Evolutionary conservation across 306 rosid species (phyloP).

Genomic region (Urtica urens): DNA sequence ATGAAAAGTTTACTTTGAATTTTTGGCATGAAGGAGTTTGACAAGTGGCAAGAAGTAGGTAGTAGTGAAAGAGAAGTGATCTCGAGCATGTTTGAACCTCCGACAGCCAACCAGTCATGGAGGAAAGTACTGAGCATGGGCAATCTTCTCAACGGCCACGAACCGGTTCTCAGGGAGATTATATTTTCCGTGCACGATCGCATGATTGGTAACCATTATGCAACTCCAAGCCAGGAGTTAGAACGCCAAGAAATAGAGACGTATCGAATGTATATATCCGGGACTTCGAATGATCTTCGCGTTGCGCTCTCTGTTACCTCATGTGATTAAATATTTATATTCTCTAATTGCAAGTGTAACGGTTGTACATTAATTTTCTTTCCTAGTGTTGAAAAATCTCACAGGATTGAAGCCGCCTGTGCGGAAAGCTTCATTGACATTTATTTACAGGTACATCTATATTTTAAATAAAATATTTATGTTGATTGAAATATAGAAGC

Average conservation of each 20-base stretch:
- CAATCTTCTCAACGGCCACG: conserved; percentile 96
- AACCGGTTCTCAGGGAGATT: conserved; percentile 77
- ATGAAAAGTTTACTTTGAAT: no score
- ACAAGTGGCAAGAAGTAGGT: conserved; percentile 48
- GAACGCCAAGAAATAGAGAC: conserved; percentile 62
- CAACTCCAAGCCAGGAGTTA: conserved; percentile 31
- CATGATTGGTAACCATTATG: conserved; percentile 70
- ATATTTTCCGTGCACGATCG: conserved; percentile 55
- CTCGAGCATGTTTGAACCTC: conserved; percentile 70
- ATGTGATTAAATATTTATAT: conserved; percentile 45
- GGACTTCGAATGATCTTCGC: conserved; percentile 82
- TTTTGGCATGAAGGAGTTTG: conserved; percentile 40
- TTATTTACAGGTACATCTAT: background rate
- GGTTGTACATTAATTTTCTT: background rate
- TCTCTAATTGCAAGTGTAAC: background rate
- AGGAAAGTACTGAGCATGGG: conserved; percentile 94
- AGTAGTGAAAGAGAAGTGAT: conserved; percentile 50
- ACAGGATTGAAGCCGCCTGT: no score
- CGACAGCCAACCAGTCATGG: conserved; percentile 92
- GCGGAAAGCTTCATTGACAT: no score
- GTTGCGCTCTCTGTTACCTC: conserved; percentile 86
- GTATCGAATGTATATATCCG: conserved; percentile 75
- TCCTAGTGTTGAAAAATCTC: background rate
- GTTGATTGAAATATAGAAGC: background rate
- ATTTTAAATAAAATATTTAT: background rate